These are phyloP conservation scores for Camellia japonica DNA, from an alignment of 148 eudicot species.

Conservation along the genomic window DNA sequence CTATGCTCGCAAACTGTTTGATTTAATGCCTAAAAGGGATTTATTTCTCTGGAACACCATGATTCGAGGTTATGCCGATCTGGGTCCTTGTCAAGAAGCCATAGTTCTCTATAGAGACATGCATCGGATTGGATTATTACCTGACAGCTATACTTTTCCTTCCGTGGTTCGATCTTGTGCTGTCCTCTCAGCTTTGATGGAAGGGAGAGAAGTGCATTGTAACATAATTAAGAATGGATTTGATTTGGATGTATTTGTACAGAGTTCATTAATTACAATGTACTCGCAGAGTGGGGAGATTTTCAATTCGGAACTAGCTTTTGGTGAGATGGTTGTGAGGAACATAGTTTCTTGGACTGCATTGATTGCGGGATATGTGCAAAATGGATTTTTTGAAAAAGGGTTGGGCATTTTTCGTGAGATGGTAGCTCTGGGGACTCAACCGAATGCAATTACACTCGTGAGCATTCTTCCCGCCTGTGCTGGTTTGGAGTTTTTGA, in stretches of 20 bases:
- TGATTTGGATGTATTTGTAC: slow-evolving; percentile 14
- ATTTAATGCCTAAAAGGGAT: slow-evolving; percentile 11
- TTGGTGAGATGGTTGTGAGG: slow-evolving; percentile 11
- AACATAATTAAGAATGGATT: slow-evolving; percentile 15
- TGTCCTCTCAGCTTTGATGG: slow-evolving; percentile 5
- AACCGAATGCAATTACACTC: slow-evolving; percentile 20
- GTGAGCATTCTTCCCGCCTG: slow-evolving; percentile 25
- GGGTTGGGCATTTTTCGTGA: slow-evolving; percentile 13
- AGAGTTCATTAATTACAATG: slow-evolving; percentile 26
- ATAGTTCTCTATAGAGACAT: slow-evolving; percentile 18
- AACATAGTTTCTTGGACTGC: slow-evolving; percentile 31
- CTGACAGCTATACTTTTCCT: slow-evolving; percentile 24
- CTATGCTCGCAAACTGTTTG: slow-evolving; percentile 35
- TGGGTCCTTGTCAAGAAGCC: slow-evolving; percentile 17
- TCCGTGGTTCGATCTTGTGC: slow-evolving; percentile 20
- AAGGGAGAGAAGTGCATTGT: slow-evolving; percentile 27
- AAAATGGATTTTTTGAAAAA: slow-evolving; percentile 7
- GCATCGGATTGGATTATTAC: slow-evolving; percentile 18
- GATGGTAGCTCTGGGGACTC: slow-evolving; percentile 21
- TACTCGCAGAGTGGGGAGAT: slow-evolving; percentile 17
- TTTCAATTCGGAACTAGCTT: slow-evolving; percentile 5
- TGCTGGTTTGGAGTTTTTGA: slow-evolving; percentile 16
- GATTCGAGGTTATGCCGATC: slow-evolving; percentile 21
- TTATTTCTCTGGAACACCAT: slow-evolving; percentile 21
- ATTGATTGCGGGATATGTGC: slow-evolving; percentile 28